A percentile compares a stretch with the other conserved stretches of the same genome.
Conservation (phyloP, 192 early-diverging fungal genomes). For the Endogone sp. region DNA sequence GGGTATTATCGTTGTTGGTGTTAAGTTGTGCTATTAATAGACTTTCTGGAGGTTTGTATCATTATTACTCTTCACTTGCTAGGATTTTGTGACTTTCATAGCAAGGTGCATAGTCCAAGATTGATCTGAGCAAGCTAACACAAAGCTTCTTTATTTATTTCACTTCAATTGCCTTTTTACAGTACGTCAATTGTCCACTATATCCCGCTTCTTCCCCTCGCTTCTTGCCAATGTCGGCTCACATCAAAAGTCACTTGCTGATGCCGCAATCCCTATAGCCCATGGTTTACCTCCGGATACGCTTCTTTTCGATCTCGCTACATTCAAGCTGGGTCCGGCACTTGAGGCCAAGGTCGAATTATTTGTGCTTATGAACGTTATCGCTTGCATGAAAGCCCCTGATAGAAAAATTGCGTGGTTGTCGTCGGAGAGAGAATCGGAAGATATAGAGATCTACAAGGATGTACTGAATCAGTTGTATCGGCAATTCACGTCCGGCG, state of each 20-base stretch:
- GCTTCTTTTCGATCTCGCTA: constrained; percentile 22
- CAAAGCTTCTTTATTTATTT: too few species aligned
- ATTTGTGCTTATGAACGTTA: constrained; percentile 30
- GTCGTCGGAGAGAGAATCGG: neutral
- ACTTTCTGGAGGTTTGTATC: constrained; percentile 3
- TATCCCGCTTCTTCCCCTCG: constrained; percentile 14
- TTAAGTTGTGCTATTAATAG: constrained; percentile 19
- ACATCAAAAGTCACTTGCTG: neutral
- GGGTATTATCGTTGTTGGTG: constrained; percentile 34
- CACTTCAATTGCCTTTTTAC: constrained; percentile 8
- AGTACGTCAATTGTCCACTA: constrained; percentile 18
- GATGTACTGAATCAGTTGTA: constrained; percentile 17
- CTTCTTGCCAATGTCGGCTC: constrained; percentile 18
- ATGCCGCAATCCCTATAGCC: constrained; percentile 3
- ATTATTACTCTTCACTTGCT: too few species aligned
- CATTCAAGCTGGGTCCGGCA: constrained; percentile 20
- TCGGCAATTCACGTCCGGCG: constrained; percentile 32
- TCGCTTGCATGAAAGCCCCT: constrained; percentile 8
- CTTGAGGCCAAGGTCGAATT: constrained; percentile 24
- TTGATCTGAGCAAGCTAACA: too few species aligned
- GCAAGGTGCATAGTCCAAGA: too few species aligned
- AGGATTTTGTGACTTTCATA: too few species aligned
- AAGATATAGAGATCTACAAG: constrained; percentile 11
- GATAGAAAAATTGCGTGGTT: constrained; percentile 1
- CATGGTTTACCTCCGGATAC: constrained; percentile 15